These are phyloP conservation scores for Chlamydomonas sp. DNA, from an alignment of 139 green algal genomes.

Conservation along the genomic window DNA sequence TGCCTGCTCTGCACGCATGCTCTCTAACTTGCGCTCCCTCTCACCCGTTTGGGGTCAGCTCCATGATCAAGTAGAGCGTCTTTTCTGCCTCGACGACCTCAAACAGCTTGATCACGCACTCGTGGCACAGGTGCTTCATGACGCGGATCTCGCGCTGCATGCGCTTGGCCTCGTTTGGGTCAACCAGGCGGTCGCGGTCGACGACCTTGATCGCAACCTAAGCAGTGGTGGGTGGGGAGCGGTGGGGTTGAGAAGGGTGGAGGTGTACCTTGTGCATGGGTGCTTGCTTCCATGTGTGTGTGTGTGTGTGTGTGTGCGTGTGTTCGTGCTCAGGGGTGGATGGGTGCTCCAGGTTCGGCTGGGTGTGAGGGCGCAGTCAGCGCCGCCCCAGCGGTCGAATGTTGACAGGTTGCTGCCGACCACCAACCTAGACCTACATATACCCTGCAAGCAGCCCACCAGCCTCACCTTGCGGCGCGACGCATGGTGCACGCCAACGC, in stretches of 20 bases:
- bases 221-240: neutral
- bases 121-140: conserved; percentile 64
- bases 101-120: conserved; percentile 41
- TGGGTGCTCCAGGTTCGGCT: too few species aligned
- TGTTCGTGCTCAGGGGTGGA: neutral
- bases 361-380: too few species aligned
- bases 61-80: neutral
- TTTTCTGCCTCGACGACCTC: neutral
- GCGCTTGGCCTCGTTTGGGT: conserved; percentile 42
- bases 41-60: conserved; percentile 1
- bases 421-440: too few species aligned
- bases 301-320: neutral
- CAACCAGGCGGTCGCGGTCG: conserved; percentile 61
- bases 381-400: too few species aligned
- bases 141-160: conserved; percentile 71
- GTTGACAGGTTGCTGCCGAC: too few species aligned
- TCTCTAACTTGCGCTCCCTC: neutral
- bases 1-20: neutral
- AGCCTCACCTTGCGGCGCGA: neutral
- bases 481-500: neutral
- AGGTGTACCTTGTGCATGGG: neutral
- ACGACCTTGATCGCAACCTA: conserved; percentile 62
- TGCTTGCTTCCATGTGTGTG: neutral
- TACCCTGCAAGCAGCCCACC: neutral
- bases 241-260: neutral